Conservation (phyloP, 345 rosid species). For the Excoecaria cochinchinensis region DNA sequence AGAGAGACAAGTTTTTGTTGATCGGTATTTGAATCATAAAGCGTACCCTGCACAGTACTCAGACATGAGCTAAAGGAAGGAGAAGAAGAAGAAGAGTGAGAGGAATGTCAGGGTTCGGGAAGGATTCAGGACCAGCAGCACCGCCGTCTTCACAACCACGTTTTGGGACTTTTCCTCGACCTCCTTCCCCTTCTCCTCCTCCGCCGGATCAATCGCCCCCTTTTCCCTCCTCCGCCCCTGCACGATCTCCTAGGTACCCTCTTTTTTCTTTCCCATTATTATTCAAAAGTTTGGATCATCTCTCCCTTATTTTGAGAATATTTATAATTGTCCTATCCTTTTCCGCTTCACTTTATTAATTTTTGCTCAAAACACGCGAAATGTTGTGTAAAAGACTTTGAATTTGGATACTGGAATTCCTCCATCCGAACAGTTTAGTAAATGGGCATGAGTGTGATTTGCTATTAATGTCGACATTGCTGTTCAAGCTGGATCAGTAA, state of each 20-base stretch:
- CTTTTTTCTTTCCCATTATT: not conserved
- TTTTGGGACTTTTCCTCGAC: constrained; percentile 34
- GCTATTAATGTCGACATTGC: not conserved
- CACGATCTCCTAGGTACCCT: constrained; percentile 26
- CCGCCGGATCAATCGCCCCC: constrained; percentile 19
- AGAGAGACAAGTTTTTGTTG: not conserved
- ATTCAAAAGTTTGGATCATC: not conserved
- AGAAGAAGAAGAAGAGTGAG: constrained; percentile 11
- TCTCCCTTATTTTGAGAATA: not conserved
- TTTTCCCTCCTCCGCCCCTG: constrained; percentile 5
- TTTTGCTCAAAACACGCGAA: not conserved
- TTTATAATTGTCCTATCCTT: not conserved
- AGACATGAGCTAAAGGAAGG: constrained; percentile 1
- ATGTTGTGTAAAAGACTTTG: not conserved
- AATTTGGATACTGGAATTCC: not conserved
- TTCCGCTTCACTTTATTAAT: not conserved
- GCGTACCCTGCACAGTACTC: not conserved
- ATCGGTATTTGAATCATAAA: not conserved
- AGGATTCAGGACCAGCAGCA: constrained; percentile 42
- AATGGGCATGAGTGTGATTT: not conserved
- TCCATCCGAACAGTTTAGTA: not conserved
- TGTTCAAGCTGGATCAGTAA: not conserved
- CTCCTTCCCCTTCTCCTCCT: constrained; percentile 25
- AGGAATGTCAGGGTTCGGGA: constrained; percentile 49
- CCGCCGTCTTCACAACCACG: constrained; percentile 18